Percentiles rank a stretch among this genome's conserved stretches.
Evolutionary conservation across 176 grass and related monocot species (phyloP).

Genomic region (Ananas comosus): DNA sequence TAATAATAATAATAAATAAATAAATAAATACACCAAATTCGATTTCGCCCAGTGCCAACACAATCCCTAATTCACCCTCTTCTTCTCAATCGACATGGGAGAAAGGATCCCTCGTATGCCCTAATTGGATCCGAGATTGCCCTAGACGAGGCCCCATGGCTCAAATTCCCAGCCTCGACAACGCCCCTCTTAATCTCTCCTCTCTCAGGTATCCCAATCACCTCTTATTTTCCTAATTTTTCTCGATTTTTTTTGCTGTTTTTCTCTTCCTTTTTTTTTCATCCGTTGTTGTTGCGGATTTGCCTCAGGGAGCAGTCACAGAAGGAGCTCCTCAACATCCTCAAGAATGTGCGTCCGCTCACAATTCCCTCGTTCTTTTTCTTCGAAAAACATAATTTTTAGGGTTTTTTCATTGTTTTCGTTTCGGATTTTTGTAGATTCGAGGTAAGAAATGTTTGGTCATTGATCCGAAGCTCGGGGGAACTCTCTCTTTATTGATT

Average conservation of each 20-base stretch:
- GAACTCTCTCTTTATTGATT: constrained; percentile 53
- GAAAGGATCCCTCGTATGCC: too few relatives aligned
- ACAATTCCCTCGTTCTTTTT: neutral
- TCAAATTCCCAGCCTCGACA: constrained; percentile 92
- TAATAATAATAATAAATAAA: too few relatives aligned
- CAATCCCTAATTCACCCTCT: too few relatives aligned
- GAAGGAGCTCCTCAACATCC: constrained; percentile 72
- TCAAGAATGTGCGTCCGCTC: constrained; percentile 48
- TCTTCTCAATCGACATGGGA: too few relatives aligned
- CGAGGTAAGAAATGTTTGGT: constrained; percentile 69
- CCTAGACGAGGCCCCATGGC: constrained; percentile 42
- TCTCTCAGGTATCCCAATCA: constrained; percentile 42
- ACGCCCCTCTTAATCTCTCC: constrained; percentile 52
- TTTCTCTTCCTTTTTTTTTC: neutral
- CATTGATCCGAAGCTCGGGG: constrained; percentile 64
- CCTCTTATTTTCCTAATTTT: neutral
- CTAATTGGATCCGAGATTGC: neutral
- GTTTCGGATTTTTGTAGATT: constrained; percentile 30
- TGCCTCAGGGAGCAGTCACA: constrained; percentile 67
- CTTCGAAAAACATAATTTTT: neutral
- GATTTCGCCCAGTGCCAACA: too few relatives aligned
- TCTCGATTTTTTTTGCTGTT: neutral
- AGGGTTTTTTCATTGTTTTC: neutral
- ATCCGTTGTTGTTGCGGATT: constrained; percentile 1
- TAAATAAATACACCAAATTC: too few relatives aligned